Base-by-base conservation (phyloP, 164 flowering plant genomes). In the Kingdonia uniflora region DNA sequence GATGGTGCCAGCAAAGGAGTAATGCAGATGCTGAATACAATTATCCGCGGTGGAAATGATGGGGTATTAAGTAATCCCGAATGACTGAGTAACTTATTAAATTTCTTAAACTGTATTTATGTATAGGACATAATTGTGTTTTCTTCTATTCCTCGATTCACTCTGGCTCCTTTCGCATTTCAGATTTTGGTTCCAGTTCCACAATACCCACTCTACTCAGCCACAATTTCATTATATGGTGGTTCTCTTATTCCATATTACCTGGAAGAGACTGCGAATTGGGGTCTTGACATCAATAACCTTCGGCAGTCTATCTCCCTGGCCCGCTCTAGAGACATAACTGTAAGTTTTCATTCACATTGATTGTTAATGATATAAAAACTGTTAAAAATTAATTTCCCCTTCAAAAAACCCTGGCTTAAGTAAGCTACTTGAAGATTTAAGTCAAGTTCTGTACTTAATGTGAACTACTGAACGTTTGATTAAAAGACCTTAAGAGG, bases 1-100 rank as follows among this genome's bases (percentile, higher is more conserved):
- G 95, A 86, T 76, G 97, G 95, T 68, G 99, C 99, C 23, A 92
- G 99, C 77, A 92, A 92, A 74, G 99, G 97, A 72, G 95, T 92
- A 38, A 86, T 84, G 95, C 95, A 84, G 73, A 88, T 81, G 47
- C 71, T 92, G 65, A 80, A 85, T 45, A 55, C 85, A 22, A 75
- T 81, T 20, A 88, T 92, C 58, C 81, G 87, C 40, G 79, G 85
- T 60, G 63, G 52, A 56, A 65, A 67, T 22, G 99, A 92, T 72
- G 99, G 99, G 87, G 99, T 88, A 84, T 62, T 38, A 26, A 25
- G 16, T 35, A 17, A 24, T 39, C 26, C 44, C 21, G n/a, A 48
- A 46, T 51, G 14, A 20, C 23, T 35, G 4, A 17, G 10, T 49
- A 51, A 14, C 35, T 52, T 19, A 14, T 23, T 7, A 29, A 29